Evolutionary conservation across 2,329 filamentous ascomycete species (phyloP), one percentile per base, ranked within the genome.

Genomic region (Parafenestella ontariensis): DNA sequence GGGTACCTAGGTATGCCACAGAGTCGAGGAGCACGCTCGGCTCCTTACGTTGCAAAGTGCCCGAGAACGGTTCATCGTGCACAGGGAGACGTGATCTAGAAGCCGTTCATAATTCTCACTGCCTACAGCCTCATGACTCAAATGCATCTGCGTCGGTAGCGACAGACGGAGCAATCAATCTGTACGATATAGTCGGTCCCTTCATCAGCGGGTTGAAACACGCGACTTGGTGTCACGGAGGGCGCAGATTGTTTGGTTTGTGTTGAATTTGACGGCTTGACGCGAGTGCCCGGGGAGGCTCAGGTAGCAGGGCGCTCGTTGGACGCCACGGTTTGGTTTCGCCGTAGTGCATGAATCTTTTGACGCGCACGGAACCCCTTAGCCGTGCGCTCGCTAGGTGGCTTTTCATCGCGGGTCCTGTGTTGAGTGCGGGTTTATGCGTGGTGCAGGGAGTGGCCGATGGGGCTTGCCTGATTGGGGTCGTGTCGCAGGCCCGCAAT

Each of bases 401-500:
- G 28, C 31, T 47, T 40, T 47, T n/a, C 40, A 5, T 10, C 6
- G 40, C 13, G 11, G 40, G 40, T 42, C 46, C 43, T 43, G 47
- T 39, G 49, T 53, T 51, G 49, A 54, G 42, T 54, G 50, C 49
- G 47, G 52, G 54, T 57, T 65, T 54, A 65, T 66, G 61, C 59
- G 47, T 47, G 46, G 7, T 51, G 52, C 49, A 51, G 53, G 49
- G 59, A 56, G 49, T 49, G 54, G 52, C 43, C 39, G 37, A 55
- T 47, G 46, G 47, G 40, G 46, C 56, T 61, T 61, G 55, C 49
- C 58, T 37, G 37, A 18, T 55, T 52, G 20, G 53, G 28, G 61
- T 21, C n/a, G 37, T 42, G 52, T 46, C 45, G 58, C 54, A 55
- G 34, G 49, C 49, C 39, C 55, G 26, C 43, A 26, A 11, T 55